Conservation (phyloP, 176 grass and related monocot species). For the Triticum urartu region DNA sequence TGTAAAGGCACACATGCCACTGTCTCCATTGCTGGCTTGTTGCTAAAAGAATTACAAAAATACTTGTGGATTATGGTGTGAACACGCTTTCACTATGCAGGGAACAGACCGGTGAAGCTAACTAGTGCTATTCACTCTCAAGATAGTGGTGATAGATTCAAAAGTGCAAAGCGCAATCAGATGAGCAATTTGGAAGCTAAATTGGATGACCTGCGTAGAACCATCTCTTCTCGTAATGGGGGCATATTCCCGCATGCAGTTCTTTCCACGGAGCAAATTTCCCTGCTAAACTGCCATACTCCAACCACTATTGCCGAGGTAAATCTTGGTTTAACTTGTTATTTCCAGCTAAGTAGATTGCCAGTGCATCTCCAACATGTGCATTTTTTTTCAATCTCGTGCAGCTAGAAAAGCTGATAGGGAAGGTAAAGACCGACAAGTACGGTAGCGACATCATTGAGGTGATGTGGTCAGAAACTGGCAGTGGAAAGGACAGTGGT, state of each 20-base stretch:
- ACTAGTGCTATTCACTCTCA: constrained; percentile 28
- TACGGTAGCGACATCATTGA: constrained; percentile 67
- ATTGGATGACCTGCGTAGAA: constrained; percentile 65
- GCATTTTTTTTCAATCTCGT: constrained; percentile 18
- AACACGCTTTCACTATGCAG: constrained; percentile 42
- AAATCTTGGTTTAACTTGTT: constrained; percentile 21
- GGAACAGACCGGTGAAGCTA: constrained; percentile 65
- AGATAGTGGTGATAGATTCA: constrained; percentile 28
- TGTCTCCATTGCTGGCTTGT: background rate
- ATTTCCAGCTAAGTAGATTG: background rate
- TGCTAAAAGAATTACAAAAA: background rate
- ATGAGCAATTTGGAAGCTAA: constrained; percentile 67
- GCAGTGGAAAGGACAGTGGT: background rate
- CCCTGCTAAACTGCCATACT: constrained; percentile 48
- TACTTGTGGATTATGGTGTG: background rate
- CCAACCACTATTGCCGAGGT: constrained; percentile 67
- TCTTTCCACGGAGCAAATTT: constrained; percentile 71
- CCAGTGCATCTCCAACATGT: background rate
- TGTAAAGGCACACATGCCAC: background rate
- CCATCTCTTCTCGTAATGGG: constrained; percentile 51
- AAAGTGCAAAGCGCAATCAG: constrained; percentile 47
- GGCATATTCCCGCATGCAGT: constrained; percentile 76
- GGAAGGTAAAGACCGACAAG: constrained; percentile 80
- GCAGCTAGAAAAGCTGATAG: constrained; percentile 81
- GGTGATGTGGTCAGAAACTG: constrained; percentile 43